phyloP scores from a whole-genome alignment of 1,284 basidiomycete species.

The Afroboletus lepidellus region DNA sequence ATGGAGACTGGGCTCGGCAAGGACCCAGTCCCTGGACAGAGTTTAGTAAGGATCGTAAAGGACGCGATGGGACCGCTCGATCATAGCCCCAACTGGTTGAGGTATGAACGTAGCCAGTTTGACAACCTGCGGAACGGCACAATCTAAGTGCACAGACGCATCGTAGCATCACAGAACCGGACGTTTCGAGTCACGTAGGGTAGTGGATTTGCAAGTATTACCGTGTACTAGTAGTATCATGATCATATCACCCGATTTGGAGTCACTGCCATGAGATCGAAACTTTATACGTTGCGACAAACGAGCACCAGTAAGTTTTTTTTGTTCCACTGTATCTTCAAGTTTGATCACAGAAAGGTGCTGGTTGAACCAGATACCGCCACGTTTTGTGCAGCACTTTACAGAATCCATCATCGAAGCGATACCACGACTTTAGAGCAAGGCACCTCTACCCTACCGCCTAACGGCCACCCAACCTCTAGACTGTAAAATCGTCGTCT shows the following conservation, averaged over 20 bases:
- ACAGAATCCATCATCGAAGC: not conserved
- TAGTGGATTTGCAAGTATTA: not conserved
- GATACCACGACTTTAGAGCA: slow-evolving; percentile 9
- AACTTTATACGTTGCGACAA: not conserved
- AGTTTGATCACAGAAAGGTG: not conserved
- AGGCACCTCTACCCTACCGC: not conserved
- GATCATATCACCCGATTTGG: slow-evolving; percentile 10
- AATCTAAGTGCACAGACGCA: slow-evolving; percentile 19
- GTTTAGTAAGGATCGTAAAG: slow-evolving; percentile 68
- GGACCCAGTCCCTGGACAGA: slow-evolving; percentile 56
- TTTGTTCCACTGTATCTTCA: not conserved
- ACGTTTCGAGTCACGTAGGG: slow-evolving; percentile 1
- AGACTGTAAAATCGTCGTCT: slow-evolving; percentile 13
- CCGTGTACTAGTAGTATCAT: not conserved
- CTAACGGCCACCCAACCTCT: slow-evolving; percentile 6
- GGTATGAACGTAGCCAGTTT: slow-evolving; percentile 69
- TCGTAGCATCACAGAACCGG: not conserved
- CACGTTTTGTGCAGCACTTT: not conserved
- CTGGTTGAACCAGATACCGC: not conserved
- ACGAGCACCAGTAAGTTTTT: slow-evolving; percentile 1
- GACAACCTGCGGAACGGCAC: slow-evolving; percentile 71
- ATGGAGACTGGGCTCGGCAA: slow-evolving; percentile 72
- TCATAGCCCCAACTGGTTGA: slow-evolving; percentile 64
- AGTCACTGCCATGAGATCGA: not conserved
- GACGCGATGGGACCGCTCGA: slow-evolving; percentile 75